Conservation (phyloP, 2,329 filamentous ascomycete species). For the Colletotrichum destructivum region DNA sequence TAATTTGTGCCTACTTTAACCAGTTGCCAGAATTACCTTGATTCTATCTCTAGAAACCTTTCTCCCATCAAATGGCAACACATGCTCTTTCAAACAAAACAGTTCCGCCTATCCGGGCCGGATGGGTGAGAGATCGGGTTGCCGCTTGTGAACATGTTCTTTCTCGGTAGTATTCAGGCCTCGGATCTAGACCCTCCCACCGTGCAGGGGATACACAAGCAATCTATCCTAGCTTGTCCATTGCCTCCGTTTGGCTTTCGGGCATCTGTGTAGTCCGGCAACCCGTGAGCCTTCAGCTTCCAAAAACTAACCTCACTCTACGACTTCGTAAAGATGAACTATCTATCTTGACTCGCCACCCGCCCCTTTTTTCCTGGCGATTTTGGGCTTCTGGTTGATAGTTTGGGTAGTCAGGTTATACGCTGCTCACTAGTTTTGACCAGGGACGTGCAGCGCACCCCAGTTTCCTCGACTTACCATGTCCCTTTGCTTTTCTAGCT, state of each 20-base stretch:
- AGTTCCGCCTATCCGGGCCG: not conserved
- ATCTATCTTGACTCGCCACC: conserved; percentile 15
- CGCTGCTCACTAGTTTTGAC: too few species aligned
- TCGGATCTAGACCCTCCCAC: not conserved
- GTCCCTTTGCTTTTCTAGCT: too few species aligned
- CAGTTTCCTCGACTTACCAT: too few species aligned
- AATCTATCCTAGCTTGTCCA: conserved; percentile 16
- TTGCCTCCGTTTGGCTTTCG: not conserved
- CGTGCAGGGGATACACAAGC: not conserved
- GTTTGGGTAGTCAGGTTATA: too few species aligned
- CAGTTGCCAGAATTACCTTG: too few species aligned
- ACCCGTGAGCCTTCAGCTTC: too few species aligned
- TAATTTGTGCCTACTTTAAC: not conserved
- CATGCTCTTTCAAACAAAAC: too few species aligned
- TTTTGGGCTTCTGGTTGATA: too few species aligned
- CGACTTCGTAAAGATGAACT: too few species aligned
- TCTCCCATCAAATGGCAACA: not conserved
- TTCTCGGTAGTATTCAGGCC: not conserved
- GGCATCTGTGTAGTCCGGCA: not conserved
- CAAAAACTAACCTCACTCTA: too few species aligned
- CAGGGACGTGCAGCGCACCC: too few species aligned
- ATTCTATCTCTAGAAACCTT: too few species aligned
- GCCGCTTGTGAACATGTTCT: conserved; percentile 28
- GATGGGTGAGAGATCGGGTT: not conserved
- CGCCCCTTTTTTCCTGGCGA: not conserved